Conservation (phyloP, 1,284 basidiomycete species). For the Sanghuangporus baumii region DNA sequence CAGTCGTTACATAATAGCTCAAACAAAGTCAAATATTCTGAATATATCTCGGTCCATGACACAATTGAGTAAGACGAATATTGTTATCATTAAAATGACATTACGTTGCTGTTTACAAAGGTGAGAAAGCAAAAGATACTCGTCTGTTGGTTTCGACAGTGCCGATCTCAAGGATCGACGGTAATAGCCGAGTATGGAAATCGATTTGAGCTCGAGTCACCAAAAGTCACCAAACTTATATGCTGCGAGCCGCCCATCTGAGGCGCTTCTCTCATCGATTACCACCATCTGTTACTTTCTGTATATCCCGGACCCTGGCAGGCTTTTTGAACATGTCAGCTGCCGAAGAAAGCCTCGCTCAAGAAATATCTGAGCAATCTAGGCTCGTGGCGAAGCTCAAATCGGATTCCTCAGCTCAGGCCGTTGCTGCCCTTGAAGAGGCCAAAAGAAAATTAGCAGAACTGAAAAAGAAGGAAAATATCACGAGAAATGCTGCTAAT, state of each 20-base stretch:
- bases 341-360: slow-evolving; percentile 10
- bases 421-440: slow-evolving; percentile 44
- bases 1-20: too few species aligned
- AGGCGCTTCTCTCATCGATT: slow-evolving; percentile 12
- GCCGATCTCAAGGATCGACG: neutral
- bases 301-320: neutral
- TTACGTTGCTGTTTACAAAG: neutral
- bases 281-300: neutral
- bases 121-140: neutral
- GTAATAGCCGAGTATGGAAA: neutral
- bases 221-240: slow-evolving; percentile 5
- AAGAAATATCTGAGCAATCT: slow-evolving; percentile 50
- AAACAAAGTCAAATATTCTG: too few species aligned
- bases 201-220: slow-evolving; percentile 11
- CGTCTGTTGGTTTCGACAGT: neutral
- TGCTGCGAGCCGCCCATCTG: slow-evolving; percentile 12
- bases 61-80: too few species aligned
- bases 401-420: slow-evolving; percentile 41
- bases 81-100: too few species aligned
- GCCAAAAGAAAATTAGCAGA: slow-evolving; percentile 66
- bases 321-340: slow-evolving; percentile 2
- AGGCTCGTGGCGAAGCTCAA: slow-evolving; percentile 54
- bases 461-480: slow-evolving; percentile 52
- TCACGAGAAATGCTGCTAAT: slow-evolving; percentile 35
- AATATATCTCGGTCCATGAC: too few species aligned